Evolutionary conservation across 495 filamentous ascomycete species (phyloP), one percentile per base, ranked within the genome.

Genomic region (Neurospora sp.): DNA sequence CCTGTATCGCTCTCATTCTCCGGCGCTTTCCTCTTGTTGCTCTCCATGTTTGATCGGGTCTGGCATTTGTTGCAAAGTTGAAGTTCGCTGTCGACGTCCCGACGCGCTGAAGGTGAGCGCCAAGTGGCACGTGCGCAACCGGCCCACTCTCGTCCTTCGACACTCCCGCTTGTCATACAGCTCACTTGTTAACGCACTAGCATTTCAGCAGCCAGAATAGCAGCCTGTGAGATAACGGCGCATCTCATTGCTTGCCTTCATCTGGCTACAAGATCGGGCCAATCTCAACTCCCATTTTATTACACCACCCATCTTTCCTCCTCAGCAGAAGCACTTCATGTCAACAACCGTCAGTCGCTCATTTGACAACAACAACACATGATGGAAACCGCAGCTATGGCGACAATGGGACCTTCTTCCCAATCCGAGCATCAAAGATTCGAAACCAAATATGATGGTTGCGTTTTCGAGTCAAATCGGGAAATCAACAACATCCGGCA

Each of bases 21-120:
- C 38, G 20, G 31, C 31, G 31, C 53, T 69, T 80, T 81, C 40
- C 78, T 78, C 39, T 81, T 79, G n/a, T 45, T 77, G 18, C 9
- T 73, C 38, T 22, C 72, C 76, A 77, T 79, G 6, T 35, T 65
- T 18, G 53, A 22, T 53, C 12, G n/a, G 42, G 3, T 3, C 35
- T 53, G 45, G n/a, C 2, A 6, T 59, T 59, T 4, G 53, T 18
- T 35, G 53, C 18, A 65, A 65, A 22, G 27, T 16, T 3, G 6
- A 61, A 61, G 27, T 61, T 59, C 20, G 48, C n/a, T 48, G 42
- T 53, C 45, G 18, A 53, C 20, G 44, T 10, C 1, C 0, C 10
- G 41, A 44, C 14, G 44, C 44, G 1, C n/a, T 48, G 44, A 35
- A 35, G 31, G 31, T 35, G 31, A 35, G 31, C 31, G 31, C 31